A percentile compares a stretch with the other conserved stretches of the same genome.
These are phyloP conservation scores for Claviceps purpurea DNA, from an alignment of 2,329 filamentous ascomycete species.

Conservation along the genomic window DNA sequence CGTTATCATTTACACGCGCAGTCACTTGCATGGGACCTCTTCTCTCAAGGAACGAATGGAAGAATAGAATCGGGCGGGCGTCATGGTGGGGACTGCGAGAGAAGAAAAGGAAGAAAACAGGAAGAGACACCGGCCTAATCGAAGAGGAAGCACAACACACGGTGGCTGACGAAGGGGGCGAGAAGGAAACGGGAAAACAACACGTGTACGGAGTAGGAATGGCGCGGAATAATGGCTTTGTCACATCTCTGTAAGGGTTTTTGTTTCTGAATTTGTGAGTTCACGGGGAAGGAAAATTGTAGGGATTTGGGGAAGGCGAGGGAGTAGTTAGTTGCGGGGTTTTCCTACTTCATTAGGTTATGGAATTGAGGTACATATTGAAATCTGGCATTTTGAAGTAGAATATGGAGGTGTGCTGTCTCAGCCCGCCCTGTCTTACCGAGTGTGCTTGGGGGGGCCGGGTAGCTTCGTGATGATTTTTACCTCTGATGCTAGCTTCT, in stretches of 20 bases:
- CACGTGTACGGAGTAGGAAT: slow-evolving; percentile 3
- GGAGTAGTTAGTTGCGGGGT: background rate
- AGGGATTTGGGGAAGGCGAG: background rate
- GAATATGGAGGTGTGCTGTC: too few relatives aligned
- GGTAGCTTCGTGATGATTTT: too few relatives aligned
- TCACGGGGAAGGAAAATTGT: background rate
- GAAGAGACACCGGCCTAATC: background rate
- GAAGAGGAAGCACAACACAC: background rate
- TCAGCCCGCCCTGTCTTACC: too few relatives aligned
- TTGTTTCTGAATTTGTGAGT: background rate
- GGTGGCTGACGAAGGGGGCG: background rate
- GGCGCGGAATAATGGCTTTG: background rate
- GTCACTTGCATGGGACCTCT: background rate
- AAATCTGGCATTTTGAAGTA: too few relatives aligned
- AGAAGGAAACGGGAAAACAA: background rate
- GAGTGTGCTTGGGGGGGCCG: too few relatives aligned
- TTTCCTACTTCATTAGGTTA: too few relatives aligned
- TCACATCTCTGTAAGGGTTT: background rate
- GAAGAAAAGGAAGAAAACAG: background rate
- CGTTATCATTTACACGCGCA: background rate
- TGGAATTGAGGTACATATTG: too few relatives aligned
- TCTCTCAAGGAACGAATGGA: too few relatives aligned
- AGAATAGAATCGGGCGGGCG: background rate
- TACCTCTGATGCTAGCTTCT: too few relatives aligned
- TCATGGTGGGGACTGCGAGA: background rate